Base-by-base conservation (phyloP, 2,329 filamentous ascomycete genomes). In the Aspergillus quadrilineatus region DNA sequence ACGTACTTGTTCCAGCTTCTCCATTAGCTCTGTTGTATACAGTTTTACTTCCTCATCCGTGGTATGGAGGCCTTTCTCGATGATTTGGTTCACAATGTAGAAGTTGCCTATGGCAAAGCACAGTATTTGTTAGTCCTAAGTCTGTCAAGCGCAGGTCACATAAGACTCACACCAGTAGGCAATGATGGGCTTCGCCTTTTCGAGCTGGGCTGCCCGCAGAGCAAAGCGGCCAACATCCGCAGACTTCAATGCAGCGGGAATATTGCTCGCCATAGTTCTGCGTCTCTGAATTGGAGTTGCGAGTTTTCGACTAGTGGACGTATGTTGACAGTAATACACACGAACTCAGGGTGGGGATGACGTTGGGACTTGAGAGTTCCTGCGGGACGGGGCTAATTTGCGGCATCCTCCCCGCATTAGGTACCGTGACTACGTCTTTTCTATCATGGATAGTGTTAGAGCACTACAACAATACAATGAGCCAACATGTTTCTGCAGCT, bases 61-160 rank as follows among this genome's bases (percentile, higher is more conserved):
- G 58, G 83, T 87, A 76, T 97, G 93, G 41, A 97, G 84, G 44
- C 86, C 82, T 70, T 88, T 90, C 51, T 84, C 81, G 12, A 99
- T 85, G 64, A 99, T 95, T 70, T 95, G 90, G 68, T 97, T 92
- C 46, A 96, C 89, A 28, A 94, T 90, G 81, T 90, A 94, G 74
- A 94, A 96, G 69, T 95, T 88, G 73, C 89, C 90, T 94, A 59
- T 52, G 5, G 47, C 50, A 45, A 34, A 41, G 54, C 8, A 41
- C 51, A 34, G 29, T 7, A 2, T 4, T 30, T 26, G 65, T 61
- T 63, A 64, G 57, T 53, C 70, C 22, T 4, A 65, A 9, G 26
- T 47, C 34, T 26, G 14, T 44, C 43, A 32, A 14, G 12, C n/a
- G 34, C 22, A 28, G 10, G 50, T 28, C 32, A 36, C 50, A 17